Percentiles rank a stretch among this genome's conserved stretches.
Evolutionary conservation across 192 early-diverging fungal species (phyloP).

Genomic region (Coemansia nantahalensis): DNA sequence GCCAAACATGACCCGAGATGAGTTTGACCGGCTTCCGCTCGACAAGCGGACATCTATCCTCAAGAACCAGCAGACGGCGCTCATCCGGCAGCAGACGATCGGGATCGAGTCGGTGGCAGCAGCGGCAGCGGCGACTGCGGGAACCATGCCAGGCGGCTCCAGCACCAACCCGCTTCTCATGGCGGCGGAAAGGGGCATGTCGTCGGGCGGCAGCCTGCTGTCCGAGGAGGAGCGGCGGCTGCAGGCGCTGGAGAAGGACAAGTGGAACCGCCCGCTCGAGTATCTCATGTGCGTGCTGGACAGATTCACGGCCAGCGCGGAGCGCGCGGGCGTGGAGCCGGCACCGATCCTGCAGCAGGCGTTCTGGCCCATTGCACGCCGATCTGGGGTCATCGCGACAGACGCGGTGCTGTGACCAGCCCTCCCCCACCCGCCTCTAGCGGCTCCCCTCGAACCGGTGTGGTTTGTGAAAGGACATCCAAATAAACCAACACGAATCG

Average conservation of each 20-base stretch:
- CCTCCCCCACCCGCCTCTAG: not conserved
- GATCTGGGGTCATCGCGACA: slow-evolving; percentile 37
- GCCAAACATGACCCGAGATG: slow-evolving; percentile 31
- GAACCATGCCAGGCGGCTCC: not conserved
- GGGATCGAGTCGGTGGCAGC: slow-evolving; percentile 10
- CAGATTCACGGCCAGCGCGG: slow-evolving; percentile 36
- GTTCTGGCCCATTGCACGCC: slow-evolving; percentile 48
- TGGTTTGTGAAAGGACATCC: too few relatives aligned
- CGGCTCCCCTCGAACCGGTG: too few relatives aligned
- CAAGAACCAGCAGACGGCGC: slow-evolving; percentile 30
- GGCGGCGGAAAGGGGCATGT: slow-evolving; percentile 22
- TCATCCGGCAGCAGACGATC: slow-evolving; percentile 35
- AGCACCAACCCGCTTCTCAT: slow-evolving; percentile 15
- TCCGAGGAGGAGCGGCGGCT: slow-evolving; percentile 32
- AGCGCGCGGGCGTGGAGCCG: slow-evolving; percentile 41
- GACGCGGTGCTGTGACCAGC: slow-evolving; percentile 30
- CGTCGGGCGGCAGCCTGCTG: slow-evolving; percentile 3
- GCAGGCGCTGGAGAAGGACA: slow-evolving; percentile 38
- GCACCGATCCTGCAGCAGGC: slow-evolving; percentile 50
- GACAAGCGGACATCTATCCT: slow-evolving; percentile 26
- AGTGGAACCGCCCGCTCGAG: slow-evolving; percentile 47
- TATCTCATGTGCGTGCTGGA: slow-evolving; percentile 51
- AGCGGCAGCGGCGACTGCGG: slow-evolving; percentile 7
- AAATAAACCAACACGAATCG: too few relatives aligned
- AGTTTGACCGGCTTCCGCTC: slow-evolving; percentile 34